A percentile compares a stretch with the other conserved stretches of the same genome.
Conservation (phyloP, 2,329 filamentous ascomycete genomes). For the Verruconis gallopava region DNA sequence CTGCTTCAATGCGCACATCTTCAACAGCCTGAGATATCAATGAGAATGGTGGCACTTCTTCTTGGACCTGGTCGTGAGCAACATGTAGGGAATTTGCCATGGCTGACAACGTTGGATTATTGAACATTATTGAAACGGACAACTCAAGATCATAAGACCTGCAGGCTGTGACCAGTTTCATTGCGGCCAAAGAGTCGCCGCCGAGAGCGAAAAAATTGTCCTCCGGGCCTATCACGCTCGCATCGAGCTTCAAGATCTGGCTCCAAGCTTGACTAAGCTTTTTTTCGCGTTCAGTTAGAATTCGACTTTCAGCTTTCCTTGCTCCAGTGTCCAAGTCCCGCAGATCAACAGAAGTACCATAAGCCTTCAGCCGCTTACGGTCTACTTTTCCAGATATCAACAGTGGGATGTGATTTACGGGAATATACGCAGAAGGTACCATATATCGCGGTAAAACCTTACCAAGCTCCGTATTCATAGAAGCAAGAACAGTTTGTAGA, state of each 20-base stretch:
- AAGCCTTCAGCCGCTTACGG: slow-evolving; percentile 14
- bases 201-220: slow-evolving; percentile 50
- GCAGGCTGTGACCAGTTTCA: slow-evolving; percentile 46
- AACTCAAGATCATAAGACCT: slow-evolving; percentile 36
- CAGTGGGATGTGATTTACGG: slow-evolving; percentile 29
- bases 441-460: slow-evolving; percentile 21
- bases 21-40: slow-evolving; percentile 18
- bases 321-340: slow-evolving; percentile 10
- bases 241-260: slow-evolving; percentile 12
- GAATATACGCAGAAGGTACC: slow-evolving; percentile 32
- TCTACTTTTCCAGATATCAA: slow-evolving; percentile 31
- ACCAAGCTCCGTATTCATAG: slow-evolving; percentile 9
- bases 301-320: not conserved
- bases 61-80: slow-evolving; percentile 14
- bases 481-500: slow-evolving; percentile 11
- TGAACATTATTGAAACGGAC: slow-evolving; percentile 45
- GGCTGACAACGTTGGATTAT: slow-evolving; percentile 28
- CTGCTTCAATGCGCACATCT: slow-evolving; percentile 24
- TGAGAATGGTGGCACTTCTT: slow-evolving; percentile 22
- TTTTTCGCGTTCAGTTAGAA: not conserved
- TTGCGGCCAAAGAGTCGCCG: slow-evolving; percentile 47
- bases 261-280: slow-evolving; percentile 10
- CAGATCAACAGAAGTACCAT: slow-evolving; percentile 13
- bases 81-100: slow-evolving; percentile 30
- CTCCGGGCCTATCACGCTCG: slow-evolving; percentile 38